phyloP scores from a whole-genome alignment of 2,329 filamentous ascomycete genomes.

The Scytalidium lignicola region DNA sequence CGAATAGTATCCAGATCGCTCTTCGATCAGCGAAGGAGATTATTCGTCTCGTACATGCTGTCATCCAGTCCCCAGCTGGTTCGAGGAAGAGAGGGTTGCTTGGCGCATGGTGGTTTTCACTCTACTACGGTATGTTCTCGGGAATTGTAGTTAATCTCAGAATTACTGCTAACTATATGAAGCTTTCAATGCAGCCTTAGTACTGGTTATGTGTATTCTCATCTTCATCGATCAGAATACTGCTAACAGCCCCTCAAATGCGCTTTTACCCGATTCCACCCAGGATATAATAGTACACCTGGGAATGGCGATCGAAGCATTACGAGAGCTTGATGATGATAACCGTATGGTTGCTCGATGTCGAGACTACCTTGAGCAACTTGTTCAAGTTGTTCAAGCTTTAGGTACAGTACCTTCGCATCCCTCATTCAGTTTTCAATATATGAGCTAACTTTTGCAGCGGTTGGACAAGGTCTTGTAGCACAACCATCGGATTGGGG shows the following conservation, averaged over 20 bases:
- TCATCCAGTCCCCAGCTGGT: slow-evolving; percentile 9
- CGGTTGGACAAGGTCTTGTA: neutral
- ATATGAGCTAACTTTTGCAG: neutral
- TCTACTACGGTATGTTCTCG: slow-evolving; percentile 28
- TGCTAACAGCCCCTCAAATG: neutral
- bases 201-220: slow-evolving; percentile 26
- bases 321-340: slow-evolving; percentile 23
- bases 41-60: slow-evolving; percentile 26
- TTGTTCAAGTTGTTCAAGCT: slow-evolving; percentile 6
- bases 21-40: slow-evolving; percentile 28
- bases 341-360: slow-evolving; percentile 29
- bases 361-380: slow-evolving; percentile 22
- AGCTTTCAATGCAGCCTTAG: slow-evolving; percentile 23
- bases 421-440: too few relatives aligned
- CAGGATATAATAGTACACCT: neutral
- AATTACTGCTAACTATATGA: neutral
- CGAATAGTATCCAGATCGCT: slow-evolving; percentile 28
- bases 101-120: slow-evolving; percentile 36
- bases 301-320: slow-evolving; percentile 6
- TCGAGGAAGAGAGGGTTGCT: slow-evolving; percentile 14
- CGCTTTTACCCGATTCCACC: neutral
- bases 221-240: slow-evolving; percentile 10
- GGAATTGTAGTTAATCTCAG: neutral
- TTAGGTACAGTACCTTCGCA: neutral
- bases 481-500: neutral